Base-by-base conservation (phyloP, 2,329 filamentous ascomycete genomes). In the Fusarium anguioides region DNA sequence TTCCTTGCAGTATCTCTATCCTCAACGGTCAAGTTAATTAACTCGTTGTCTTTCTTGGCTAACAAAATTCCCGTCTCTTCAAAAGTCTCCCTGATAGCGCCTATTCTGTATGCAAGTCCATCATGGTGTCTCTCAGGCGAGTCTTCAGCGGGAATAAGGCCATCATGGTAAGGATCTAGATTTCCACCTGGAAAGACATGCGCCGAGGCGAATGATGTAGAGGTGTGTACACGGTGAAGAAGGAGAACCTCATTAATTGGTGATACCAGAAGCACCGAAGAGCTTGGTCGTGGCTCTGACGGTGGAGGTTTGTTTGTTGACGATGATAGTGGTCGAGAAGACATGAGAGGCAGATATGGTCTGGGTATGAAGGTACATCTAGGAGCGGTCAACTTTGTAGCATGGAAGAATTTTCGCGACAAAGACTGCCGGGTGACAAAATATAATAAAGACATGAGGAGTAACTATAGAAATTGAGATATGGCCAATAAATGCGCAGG, bases 131-230 rank as follows among this genome's bases (percentile, higher is more conserved):
- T 81, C 11, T 78, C 80, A 0, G 81, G 77, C 26, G 87, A 82
- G 17, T 83, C 83, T 0, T 75, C 70, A 1, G 64, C 66, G 0
- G 85, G 83, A 2, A 87, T 76, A 0, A 68, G 68, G 4, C 92
- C 94, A 71, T 98, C 95, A 72, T 97, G 93, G 20, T 86, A 86
- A 1, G 86, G 78, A 14, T 93, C 91, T 21, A 97, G 84, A 72
- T 94, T 94, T 8, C 96, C 96, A 31, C 96, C 96, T 0, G 96
- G 95, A 70, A 99, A 99, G 62, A 99, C 96, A 75, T 98, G 94
- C 0, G 95, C 96, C 0, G 93, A 95, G 6, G 95, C 87, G 74
- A 97, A 98, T 4, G 94, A 91, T 2, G 87, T 88, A 0, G 93
- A 96, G 2, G 91, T 93, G 67, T 90, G 86, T 4, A 97, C 93